phyloP scores from a whole-genome alignment of 73 alveolate species.

The Paramecium tetraurelia region DNA sequence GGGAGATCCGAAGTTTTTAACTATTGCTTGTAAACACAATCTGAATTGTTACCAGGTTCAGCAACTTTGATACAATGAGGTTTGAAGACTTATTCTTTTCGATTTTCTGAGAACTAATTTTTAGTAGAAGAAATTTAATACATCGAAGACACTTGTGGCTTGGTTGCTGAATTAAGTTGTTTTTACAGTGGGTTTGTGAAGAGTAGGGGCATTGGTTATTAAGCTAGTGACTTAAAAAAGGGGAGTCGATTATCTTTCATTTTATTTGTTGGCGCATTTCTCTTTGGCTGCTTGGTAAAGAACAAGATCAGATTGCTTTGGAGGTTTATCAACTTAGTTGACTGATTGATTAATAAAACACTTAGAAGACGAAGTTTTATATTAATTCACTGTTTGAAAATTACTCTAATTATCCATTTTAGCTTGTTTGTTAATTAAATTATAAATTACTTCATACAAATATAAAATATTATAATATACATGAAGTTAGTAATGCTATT shows the following conservation, averaged over 20 bases:
- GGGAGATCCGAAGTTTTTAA: neutral
- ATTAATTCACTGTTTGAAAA: neutral
- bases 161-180: neutral
- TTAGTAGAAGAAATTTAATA: neutral
- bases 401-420: neutral
- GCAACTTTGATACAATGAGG: constrained; percentile 3
- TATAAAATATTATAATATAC: neutral
- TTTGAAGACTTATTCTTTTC: neutral
- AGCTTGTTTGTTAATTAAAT: neutral
- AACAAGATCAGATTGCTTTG: neutral
- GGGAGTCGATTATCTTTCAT: neutral
- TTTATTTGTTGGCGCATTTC: neutral
- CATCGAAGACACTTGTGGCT: neutral
- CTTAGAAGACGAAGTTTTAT: neutral
- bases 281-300: neutral
- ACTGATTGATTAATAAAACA: neutral
- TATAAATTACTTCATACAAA: neutral
- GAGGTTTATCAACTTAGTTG: neutral
- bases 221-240: neutral
- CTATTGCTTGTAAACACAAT: neutral
- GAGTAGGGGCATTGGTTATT: neutral
- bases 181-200: neutral
- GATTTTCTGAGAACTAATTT: neutral
- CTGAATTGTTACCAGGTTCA: neutral
- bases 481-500: neutral